phyloP scores from a whole-genome alignment of 169 alveolate genomes.

The Plasmodium billcollinsi region DNA sequence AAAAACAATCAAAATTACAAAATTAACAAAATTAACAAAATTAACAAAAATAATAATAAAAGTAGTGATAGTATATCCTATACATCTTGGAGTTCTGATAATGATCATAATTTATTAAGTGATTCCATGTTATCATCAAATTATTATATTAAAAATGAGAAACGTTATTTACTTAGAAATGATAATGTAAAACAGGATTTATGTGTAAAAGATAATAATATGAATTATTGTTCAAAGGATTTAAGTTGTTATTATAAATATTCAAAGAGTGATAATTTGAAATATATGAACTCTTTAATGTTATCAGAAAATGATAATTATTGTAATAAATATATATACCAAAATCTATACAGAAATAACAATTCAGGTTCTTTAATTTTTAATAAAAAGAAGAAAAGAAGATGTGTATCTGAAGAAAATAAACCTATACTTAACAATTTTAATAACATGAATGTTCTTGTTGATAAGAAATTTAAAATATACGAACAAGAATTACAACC shows the following conservation, averaged over 20 bases:
- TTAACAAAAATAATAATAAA: background rate
- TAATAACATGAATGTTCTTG: constrained; percentile 33
- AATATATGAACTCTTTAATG: too few species aligned
- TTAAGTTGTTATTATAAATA: background rate
- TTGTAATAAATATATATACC: too few species aligned
- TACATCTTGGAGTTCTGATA: too few species aligned
- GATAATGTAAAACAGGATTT: background rate
- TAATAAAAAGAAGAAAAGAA: background rate
- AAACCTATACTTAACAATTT: constrained; percentile 20
- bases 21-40: background rate
- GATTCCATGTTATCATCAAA: too few species aligned
- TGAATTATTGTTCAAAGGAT: background rate
- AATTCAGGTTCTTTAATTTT: too few species aligned
- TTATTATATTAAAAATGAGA: too few species aligned
- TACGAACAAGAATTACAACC: constrained; percentile 69
- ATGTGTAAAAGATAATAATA: background rate
- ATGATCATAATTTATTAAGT: too few species aligned
- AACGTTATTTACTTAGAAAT: too few species aligned
- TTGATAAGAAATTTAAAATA: constrained; percentile 54
- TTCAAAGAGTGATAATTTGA: too few species aligned
- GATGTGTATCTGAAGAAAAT: background rate
- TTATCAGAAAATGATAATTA: too few species aligned
- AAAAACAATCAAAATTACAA: background rate
- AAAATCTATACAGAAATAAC: too few species aligned
- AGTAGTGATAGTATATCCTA: too few species aligned